phyloP scores from a whole-genome alignment of 305 asterid species.

The Petunia hybrid region DNA sequence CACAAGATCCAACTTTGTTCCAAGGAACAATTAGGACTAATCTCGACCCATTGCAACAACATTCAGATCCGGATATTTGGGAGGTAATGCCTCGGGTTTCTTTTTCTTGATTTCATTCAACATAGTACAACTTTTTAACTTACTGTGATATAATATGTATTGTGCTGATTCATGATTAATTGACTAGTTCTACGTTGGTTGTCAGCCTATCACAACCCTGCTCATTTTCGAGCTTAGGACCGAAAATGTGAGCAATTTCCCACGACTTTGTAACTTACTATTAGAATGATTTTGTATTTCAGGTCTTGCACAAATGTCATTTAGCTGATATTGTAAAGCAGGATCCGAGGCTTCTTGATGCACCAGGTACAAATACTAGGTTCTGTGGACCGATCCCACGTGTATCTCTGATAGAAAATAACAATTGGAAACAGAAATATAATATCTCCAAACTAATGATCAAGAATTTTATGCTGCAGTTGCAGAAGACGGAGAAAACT shows the following conservation, averaged over 20 bases:
- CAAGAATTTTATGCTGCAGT: slow-evolving; percentile 43
- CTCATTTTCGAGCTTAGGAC: too few species aligned
- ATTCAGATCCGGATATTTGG: slow-evolving; percentile 76
- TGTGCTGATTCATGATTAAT: neutral
- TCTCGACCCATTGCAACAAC: slow-evolving; percentile 71
- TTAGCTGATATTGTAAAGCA: slow-evolving; percentile 64
- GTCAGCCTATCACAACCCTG: too few species aligned
- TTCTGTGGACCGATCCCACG: neutral
- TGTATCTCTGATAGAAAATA: neutral
- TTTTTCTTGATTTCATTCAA: neutral
- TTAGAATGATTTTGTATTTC: slow-evolving; percentile 23
- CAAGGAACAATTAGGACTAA: slow-evolving; percentile 83
- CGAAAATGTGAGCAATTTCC: neutral
- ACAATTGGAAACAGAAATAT: neutral
- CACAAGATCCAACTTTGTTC: slow-evolving; percentile 87
- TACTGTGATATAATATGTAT: neutral
- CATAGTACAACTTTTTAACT: slow-evolving; percentile 8
- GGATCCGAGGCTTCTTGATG: slow-evolving; percentile 70
- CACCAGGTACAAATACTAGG: slow-evolving; percentile 58
- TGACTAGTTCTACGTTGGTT: too few species aligned
- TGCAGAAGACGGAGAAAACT: slow-evolving; percentile 81
- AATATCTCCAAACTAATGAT: neutral
- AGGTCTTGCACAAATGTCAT: slow-evolving; percentile 79
- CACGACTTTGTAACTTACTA: neutral
- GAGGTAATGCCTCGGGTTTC: slow-evolving; percentile 49